Base-by-base conservation (phyloP, 2,329 filamentous ascomycete species). In the Penicillium brasilianum region DNA sequence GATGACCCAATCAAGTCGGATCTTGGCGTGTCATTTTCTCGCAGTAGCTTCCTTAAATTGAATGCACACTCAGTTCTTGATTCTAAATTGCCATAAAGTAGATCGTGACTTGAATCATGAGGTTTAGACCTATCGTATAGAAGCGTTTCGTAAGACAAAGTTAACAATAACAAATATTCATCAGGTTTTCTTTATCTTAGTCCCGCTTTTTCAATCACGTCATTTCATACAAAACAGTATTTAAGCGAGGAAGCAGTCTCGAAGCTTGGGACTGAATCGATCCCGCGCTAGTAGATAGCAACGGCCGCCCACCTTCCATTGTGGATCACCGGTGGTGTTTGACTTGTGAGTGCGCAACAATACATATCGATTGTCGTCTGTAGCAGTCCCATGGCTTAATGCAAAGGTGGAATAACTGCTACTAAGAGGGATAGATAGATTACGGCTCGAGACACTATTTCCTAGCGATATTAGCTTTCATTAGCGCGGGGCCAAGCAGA, bases 231-330 rank as follows among this genome's bases (percentile, higher is more conserved):
- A 53, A 37, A 28, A 28, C 20, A 53, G 28, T 5, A 28, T 43
- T 39, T 44, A 50, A 59, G 51, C 50, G 50, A 59, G 50, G 37
- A 59, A 59, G 28, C 7, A 11, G 34, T 54, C 51, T 50, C 51
- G 50, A 55, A 13, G 28, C 22, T 18, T 20, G 14, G 7, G 32
- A 16, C 20, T 32, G 54, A 49, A 37, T 58, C n/a, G 51, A 59
- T 49, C 50, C 25, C 20, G 50, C 57, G 43, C 57, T 51, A 55
- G 28, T 58, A 1, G 36, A 49, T 37, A 18, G 16, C 37, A 39
- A 46, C 49, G 32, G 39, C 41, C 52, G 53, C 39, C 25, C 49
- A 52, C 57, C 57, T 55, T 50, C 43, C 51, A 54, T 20, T 52
- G 57, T 59, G 50, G 57, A 59, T 59, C 50, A 49, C 22, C 57